Base-by-base conservation (phyloP, 495 filamentous ascomycete species). In the Glonium stellatum region DNA sequence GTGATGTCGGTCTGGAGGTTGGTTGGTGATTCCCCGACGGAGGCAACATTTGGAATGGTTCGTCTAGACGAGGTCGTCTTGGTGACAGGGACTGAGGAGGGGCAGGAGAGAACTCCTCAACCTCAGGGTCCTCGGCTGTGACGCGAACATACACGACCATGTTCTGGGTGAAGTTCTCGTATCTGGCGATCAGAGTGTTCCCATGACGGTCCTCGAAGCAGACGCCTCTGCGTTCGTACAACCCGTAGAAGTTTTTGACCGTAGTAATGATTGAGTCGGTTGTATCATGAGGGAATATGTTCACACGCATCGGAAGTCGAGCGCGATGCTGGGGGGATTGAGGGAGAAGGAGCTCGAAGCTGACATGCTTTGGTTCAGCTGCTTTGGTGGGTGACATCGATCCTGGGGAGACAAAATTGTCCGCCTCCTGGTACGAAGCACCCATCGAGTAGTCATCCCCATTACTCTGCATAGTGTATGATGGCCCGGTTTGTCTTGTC, bases 261-360 rank as follows among this genome's bases (percentile, higher is more conserved):
- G 93, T 97, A 3, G 89, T 88, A 56, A 96, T 87, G 72, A 98
- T 97, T 23, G 90, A 95, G 61, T 96, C 91, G 5, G 93, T 98
- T 48, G 87, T 87, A 76, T 98, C 93, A 75, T 96, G 90, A 21
- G 88, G 88, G 64, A 82, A 91, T 49, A 98, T 97, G 52, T 89
- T 85, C 35, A 98, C 90, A 67, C 90, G 83, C 81, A 97, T 87
- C 12, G 93, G 92, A 55, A 95, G 81, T 62, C 91, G 83, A 65
- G 86, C 89, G 60, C 84, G 82, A 59, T 84, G 81, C 69, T 87
- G 84, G 59, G 87, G 82, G 52, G 82, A 83, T 54, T 88, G 81
- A 60, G 84, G 80, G 69, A 90, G 85, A 31, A 93, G 79, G 25
- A 97, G 81, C 73, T 92, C 84, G 72, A 98, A 98, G 48, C 62